Evolutionary conservation across 352 stramenopile genomes (phyloP).

Genomic region (Phytophthora palmivora): DNA sequence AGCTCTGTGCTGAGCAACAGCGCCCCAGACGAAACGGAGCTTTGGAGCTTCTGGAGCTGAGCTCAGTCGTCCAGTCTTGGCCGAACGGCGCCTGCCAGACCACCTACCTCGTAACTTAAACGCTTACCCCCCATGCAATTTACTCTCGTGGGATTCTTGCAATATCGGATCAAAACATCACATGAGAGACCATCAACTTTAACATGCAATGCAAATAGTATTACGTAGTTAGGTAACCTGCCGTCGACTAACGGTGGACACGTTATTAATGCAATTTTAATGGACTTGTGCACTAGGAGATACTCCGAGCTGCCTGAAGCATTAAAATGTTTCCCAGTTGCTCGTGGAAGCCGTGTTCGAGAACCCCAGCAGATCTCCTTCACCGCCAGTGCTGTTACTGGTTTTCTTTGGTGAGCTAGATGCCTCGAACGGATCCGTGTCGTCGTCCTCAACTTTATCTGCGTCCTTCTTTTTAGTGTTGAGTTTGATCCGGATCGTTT

Average conservation of each 20-base stretch:
- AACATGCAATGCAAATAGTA: slow-evolving; percentile 6
- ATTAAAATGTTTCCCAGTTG: slow-evolving; percentile 70
- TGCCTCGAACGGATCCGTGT: slow-evolving; percentile 29
- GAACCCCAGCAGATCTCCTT: slow-evolving; percentile 50
- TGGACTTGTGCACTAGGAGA: neutral
- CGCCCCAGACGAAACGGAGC: slow-evolving; percentile 9
- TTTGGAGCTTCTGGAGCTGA: neutral
- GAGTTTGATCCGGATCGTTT: slow-evolving; percentile 93
- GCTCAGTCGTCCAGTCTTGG: slow-evolving; percentile 23
- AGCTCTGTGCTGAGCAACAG: slow-evolving; percentile 34
- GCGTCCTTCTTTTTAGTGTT: slow-evolving; percentile 67
- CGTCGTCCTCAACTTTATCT: slow-evolving; percentile 42
- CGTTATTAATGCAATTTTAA: slow-evolving; percentile 10
- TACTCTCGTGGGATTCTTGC: too few relatives aligned
- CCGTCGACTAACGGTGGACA: too few relatives aligned
- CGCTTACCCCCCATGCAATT: slow-evolving; percentile 22
- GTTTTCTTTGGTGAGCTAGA: slow-evolving; percentile 33
- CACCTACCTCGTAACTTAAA: neutral
- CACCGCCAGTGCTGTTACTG: slow-evolving; percentile 16
- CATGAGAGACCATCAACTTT: neutral
- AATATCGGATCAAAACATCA: too few relatives aligned
- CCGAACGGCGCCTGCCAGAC: slow-evolving; percentile 13
- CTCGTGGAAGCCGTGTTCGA: slow-evolving; percentile 39
- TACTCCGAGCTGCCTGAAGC: too few relatives aligned
- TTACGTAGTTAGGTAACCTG: neutral